These are phyloP conservation scores for Apium graveolens DNA, from an alignment of 129 eudicot genomes.

Conservation along the genomic window DNA sequence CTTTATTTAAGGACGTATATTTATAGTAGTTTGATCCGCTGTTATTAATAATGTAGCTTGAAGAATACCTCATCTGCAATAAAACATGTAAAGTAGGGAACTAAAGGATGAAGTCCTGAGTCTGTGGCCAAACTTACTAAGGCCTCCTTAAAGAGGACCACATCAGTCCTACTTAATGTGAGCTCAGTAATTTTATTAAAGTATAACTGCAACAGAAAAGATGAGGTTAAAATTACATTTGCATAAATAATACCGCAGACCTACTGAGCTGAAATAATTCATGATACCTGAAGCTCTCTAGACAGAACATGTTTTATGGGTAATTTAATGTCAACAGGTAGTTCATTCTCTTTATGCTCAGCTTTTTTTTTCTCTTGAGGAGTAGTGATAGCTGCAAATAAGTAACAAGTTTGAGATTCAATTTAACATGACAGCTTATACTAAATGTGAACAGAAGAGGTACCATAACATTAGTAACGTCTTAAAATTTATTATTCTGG, in stretches of 20 bases:
- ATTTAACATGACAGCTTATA: slow-evolving; percentile 9
- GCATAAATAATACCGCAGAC: background rate
- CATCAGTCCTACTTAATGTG: slow-evolving; percentile 42
- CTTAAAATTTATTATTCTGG: background rate
- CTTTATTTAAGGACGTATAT: background rate
- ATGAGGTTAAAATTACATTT: background rate
- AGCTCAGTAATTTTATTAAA: slow-evolving; percentile 62
- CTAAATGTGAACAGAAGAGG: background rate
- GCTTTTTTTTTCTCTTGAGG: slow-evolving; percentile 37
- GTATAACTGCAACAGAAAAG: slow-evolving; percentile 42
- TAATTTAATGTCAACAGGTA: slow-evolving; percentile 59
- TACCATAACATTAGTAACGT: background rate
- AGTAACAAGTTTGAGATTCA: slow-evolving; percentile 29
- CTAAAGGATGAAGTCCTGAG: slow-evolving; percentile 67
- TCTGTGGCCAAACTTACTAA: slow-evolving; percentile 61
- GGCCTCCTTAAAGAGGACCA: slow-evolving; percentile 59
- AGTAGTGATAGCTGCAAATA: slow-evolving; percentile 47
- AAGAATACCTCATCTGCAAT: slow-evolving; percentile 59
- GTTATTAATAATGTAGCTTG: background rate
- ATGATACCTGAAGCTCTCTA: slow-evolving; percentile 71
- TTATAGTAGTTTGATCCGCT: slow-evolving; percentile 10
- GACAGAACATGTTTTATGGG: slow-evolving; percentile 71
- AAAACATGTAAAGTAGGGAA: slow-evolving; percentile 64
- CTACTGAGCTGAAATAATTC: background rate
- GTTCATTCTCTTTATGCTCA: slow-evolving; percentile 41